Evolutionary conservation across 805 yeast genomes (phyloP), one percentile per base, ranked within the genome.

Genomic region (Yarrowia deformans): DNA sequence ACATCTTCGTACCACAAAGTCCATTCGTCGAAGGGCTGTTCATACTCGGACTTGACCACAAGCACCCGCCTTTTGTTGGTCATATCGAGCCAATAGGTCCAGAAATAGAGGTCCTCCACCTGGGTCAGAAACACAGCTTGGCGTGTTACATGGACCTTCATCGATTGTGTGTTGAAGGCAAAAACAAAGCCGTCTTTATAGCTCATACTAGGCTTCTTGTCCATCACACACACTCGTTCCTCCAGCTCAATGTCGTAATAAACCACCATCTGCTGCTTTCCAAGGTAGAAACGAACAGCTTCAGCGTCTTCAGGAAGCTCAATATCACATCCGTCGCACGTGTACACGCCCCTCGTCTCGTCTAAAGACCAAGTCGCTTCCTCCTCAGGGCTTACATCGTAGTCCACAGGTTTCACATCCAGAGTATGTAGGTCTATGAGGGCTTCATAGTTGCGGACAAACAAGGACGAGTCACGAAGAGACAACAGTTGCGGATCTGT

Each of bases 1-100:
- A 18, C 40, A 6, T 50, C 56, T 35, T 50, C 56, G 29, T 50
- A 50, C 56, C 56, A 50, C 29, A 50, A 8, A 4, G 42, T 50
- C 56, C 56, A 50, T 2, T n/a, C 29, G 29, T 50, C 56, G 10
- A 9, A 50, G 10, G 56, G 56, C 23, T 34, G 56, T 8, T 50
- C 56, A 35, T n/a, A 50, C 23, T n/a, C 42, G 10, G 42, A 34
- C 12, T 12, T n/a, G 23, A 42, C 56, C 29, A 50, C 56, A n/a
- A 43, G 12, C 10, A 18, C 23, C 12, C 7, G 32, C 8, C 3
- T 18, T 18, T 18, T 18, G 8, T 19, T 4, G 6, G 2, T 7
- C 18, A 18, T n/a, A 37, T 50, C 32, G 19, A 50, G n/a, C 40
- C 40, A 50, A 12, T 50, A 34, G n/a, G 56, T 50, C 14, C n/a